Evolutionary conservation across 345 rosid species (phyloP).

Genomic region (Trapa bicornis): DNA sequence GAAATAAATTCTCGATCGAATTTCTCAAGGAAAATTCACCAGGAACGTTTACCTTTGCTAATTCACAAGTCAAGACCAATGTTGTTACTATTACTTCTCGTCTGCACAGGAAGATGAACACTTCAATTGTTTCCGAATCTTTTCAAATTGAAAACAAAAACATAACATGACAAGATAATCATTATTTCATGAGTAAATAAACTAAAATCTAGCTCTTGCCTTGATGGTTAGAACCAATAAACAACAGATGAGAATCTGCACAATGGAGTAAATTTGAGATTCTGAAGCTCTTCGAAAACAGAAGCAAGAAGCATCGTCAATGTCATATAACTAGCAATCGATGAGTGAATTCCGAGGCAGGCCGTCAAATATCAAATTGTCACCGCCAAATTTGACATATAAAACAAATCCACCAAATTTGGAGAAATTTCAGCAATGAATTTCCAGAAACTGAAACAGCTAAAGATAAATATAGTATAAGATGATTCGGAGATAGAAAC

Average conservation of each 20-base stretch:
- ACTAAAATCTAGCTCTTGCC: background rate
- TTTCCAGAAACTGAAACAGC: background rate
- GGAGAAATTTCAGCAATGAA: background rate
- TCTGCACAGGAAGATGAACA: slow-evolving; percentile 25
- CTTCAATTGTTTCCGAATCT: background rate
- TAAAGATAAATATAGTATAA: background rate
- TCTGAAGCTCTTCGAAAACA: background rate
- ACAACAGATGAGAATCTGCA: background rate
- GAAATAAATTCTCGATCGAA: background rate
- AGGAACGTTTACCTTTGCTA: slow-evolving; percentile 50
- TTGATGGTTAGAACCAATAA: background rate
- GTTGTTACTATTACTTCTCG: slow-evolving; percentile 85
- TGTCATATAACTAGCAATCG: no score
- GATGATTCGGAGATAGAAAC: background rate
- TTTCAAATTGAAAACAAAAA: background rate
- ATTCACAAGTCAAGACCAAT: slow-evolving; percentile 77
- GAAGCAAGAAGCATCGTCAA: background rate
- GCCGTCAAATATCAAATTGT: background rate
- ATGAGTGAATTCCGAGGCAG: no score
- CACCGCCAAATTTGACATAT: background rate
- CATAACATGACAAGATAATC: background rate
- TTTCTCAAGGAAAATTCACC: background rate
- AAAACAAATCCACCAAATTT: background rate
- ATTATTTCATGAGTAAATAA: background rate
- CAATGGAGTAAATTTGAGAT: background rate